Percentiles rank a stretch among this genome's conserved stretches.
These are phyloP conservation scores for Colletotrichum sp. DNA, from an alignment of 2,329 filamentous ascomycete genomes.

Conservation along the genomic window DNA sequence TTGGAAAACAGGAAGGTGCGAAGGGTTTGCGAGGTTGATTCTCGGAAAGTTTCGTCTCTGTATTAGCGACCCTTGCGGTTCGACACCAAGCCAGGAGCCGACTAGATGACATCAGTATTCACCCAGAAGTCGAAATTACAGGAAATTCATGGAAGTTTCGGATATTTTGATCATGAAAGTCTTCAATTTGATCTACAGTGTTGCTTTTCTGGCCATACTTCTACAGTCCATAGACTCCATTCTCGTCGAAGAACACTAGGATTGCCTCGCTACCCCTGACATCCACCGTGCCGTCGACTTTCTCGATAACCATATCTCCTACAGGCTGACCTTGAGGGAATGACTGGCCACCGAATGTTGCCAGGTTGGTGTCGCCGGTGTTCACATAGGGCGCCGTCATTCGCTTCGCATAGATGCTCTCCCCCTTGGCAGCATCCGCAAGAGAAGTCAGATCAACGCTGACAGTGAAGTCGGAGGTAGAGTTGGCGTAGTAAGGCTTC, in stretches of 20 bases:
- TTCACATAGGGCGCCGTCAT: slow-evolving; percentile 13
- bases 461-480: neutral
- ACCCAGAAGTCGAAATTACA: too few relatives aligned
- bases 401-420: neutral
- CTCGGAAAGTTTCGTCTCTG: too few relatives aligned
- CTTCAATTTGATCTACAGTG: too few relatives aligned
- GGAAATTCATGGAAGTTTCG: too few relatives aligned
- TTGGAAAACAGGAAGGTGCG: too few relatives aligned
- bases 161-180: too few relatives aligned
- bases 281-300: neutral
- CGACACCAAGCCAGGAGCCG: too few relatives aligned
- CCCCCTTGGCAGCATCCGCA: neutral
- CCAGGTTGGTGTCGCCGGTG: neutral
- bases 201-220: neutral
- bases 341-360: neutral
- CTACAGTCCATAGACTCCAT: neutral
- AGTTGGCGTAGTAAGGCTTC: slow-evolving; percentile 9
- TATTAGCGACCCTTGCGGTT: too few relatives aligned
- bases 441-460: neutral
- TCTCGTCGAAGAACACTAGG: neutral
- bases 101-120: too few relatives aligned
- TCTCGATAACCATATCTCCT: neutral
- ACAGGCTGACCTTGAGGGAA: neutral
- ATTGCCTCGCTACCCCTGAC: slow-evolving; percentile 4
- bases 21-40: too few relatives aligned